A percentile compares a stretch with the other conserved stretches of the same genome.
These are phyloP conservation scores for Vitis vinifera DNA, from an alignment of 164 flowering plant genomes.

Conservation along the genomic window DNA sequence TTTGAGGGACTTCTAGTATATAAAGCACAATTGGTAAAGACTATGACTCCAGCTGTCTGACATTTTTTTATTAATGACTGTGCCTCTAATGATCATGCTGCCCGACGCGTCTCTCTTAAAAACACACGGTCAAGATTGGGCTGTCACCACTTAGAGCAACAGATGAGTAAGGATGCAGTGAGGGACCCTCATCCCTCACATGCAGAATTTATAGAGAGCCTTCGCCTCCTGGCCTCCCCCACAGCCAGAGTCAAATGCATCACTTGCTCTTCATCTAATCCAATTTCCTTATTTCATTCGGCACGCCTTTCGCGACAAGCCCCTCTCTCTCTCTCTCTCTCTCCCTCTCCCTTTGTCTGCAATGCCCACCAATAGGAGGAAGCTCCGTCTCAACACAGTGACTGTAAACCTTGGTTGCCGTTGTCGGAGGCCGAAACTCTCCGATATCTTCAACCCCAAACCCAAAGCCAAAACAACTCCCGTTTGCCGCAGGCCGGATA, in stretches of 20 bases:
- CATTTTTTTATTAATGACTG: too few relatives aligned
- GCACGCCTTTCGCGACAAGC: neutral
- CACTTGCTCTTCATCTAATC: neutral
- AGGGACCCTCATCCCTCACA: constrained; percentile 25
- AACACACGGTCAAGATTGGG: constrained; percentile 1
- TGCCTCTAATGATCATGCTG: too few relatives aligned
- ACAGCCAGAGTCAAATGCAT: constrained; percentile 4
- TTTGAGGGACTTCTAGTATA: too few relatives aligned
- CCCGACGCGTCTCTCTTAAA: too few relatives aligned
- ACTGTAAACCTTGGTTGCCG: constrained; percentile 59
- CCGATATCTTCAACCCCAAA: constrained; percentile 37
- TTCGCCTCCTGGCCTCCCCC: neutral
- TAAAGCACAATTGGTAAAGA: too few relatives aligned
- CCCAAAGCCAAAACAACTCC: neutral
- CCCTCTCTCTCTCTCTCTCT: constrained; percentile 17
- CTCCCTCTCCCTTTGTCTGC: constrained; percentile 14
- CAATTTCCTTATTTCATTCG: too few relatives aligned
- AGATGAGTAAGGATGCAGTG: neutral
- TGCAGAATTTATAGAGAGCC: constrained; percentile 23
- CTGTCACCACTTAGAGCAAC: constrained; percentile 8
- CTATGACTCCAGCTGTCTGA: too few relatives aligned
- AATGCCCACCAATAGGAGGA: constrained; percentile 40
- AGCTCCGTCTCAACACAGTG: constrained; percentile 36
- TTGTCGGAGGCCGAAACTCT: constrained; percentile 55
- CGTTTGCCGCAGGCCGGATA: too few relatives aligned